phyloP scores from a whole-genome alignment of 75 land plant genomes.

The Adiantum capillusveneris region DNA sequence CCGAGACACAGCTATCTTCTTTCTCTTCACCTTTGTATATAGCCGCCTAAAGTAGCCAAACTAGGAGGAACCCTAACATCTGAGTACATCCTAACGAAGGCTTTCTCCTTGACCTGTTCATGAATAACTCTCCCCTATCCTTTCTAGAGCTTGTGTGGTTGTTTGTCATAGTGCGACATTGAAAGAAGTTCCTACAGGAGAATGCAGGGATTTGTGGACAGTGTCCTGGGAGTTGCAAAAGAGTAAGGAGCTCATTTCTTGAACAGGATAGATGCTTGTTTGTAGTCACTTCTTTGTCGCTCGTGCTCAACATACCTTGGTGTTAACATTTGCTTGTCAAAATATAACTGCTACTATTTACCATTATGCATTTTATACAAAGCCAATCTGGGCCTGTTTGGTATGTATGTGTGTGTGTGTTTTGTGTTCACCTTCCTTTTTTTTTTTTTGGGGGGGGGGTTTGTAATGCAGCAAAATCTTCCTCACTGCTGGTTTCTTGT shows the following conservation, averaged over 20 bases:
- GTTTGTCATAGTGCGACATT: too few species aligned
- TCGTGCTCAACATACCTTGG: too few species aligned
- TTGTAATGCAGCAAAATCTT: background rate
- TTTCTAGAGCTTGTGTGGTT: too few species aligned
- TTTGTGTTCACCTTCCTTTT: background rate
- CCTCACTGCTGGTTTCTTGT: constrained; percentile 8
- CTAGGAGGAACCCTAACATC: too few species aligned
- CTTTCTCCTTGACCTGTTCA: too few species aligned
- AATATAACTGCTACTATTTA: background rate
- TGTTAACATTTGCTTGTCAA: background rate
- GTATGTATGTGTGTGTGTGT: background rate
- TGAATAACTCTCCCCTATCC: too few species aligned
- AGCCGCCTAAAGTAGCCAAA: too few species aligned
- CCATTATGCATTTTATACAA: background rate
- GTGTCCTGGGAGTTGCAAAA: constrained; percentile 70
- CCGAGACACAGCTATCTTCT: too few species aligned
- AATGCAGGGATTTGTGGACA: constrained; percentile 75
- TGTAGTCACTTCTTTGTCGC: background rate
- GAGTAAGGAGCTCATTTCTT: constrained; percentile 50
- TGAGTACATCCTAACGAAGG: too few species aligned
- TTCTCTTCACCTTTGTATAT: too few species aligned
- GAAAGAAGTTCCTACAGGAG: too few species aligned
- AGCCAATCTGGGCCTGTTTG: background rate
- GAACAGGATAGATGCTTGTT: background rate
- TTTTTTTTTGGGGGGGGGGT: background rate